Evolutionary conservation across 1,284 basidiomycete species (phyloP).

Genomic region (Afroboletus lepidellus): DNA sequence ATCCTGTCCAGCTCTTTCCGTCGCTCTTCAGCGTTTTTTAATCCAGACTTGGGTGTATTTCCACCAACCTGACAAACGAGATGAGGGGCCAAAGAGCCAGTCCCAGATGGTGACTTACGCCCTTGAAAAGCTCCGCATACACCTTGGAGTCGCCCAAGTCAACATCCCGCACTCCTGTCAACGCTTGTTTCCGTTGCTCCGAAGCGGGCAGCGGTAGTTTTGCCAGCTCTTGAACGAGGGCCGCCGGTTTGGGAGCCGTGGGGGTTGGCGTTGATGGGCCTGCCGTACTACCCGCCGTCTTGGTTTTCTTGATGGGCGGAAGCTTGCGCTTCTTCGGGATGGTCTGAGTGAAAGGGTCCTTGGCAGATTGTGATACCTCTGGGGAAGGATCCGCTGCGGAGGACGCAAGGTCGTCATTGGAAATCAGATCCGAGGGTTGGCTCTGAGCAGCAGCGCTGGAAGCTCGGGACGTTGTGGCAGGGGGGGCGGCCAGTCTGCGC

Average conservation of each 20-base stretch:
- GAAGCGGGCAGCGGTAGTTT: constrained; percentile 24
- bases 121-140: constrained; percentile 66
- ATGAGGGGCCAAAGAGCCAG: constrained; percentile 1
- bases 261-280: constrained; percentile 31
- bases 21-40: constrained; percentile 68
- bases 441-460: constrained; percentile 31
- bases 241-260: constrained; percentile 31
- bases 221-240: constrained; percentile 21
- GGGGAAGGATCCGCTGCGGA: constrained; percentile 28
- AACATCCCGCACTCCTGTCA: constrained; percentile 51
- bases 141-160: constrained; percentile 61
- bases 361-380: constrained; percentile 21
- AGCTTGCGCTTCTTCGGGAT: constrained; percentile 60
- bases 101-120: constrained; percentile 40
- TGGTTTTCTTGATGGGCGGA: constrained; percentile 74
- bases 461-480: constrained; percentile 19
- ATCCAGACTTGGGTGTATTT: constrained; percentile 54
- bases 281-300: constrained; percentile 31
- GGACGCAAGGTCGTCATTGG: constrained; percentile 24
- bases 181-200: constrained; percentile 39
- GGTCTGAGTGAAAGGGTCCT: constrained; percentile 22
- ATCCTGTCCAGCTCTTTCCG: constrained; percentile 65
- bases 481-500: constrained; percentile 29
- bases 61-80: constrained; percentile 41
- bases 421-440: constrained; percentile 29